Evolutionary conservation across 768 basidiomycete species (phyloP).

Genomic region (Psilocybe azurescens): DNA sequence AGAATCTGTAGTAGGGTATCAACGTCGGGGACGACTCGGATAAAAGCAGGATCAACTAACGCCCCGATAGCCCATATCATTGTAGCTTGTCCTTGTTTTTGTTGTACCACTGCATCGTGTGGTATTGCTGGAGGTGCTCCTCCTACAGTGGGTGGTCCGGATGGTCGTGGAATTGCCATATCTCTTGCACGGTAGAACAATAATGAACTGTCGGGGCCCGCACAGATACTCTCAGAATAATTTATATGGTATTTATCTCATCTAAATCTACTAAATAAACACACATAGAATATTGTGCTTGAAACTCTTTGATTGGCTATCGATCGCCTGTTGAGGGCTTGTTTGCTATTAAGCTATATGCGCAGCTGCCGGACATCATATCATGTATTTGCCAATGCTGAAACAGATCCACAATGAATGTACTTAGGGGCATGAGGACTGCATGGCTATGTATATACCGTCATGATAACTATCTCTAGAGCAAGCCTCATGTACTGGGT

Average conservation of each 20-base stretch:
- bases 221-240: not conserved
- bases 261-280: no score
- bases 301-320: no score
- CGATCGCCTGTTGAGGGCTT: no score
- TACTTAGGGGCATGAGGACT: not conserved
- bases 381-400: not conserved
- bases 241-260: no score
- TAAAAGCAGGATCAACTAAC: constrained; percentile 19
- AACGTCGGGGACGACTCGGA: constrained; percentile 11
- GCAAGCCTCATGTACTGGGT: not conserved
- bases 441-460: not conserved
- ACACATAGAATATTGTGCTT: no score
- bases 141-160: not conserved
- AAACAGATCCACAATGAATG: not conserved
- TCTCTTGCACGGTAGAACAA: not conserved
- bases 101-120: constrained; percentile 20
- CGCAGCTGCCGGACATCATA: not conserved
- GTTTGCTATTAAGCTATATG: not conserved
- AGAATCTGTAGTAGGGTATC: constrained; percentile 24
- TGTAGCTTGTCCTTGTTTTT: constrained; percentile 27
- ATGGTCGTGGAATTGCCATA: constrained; percentile 5
- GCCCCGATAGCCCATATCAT: constrained; percentile 30
- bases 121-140: constrained; percentile 19
- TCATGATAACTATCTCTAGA: not conserved
- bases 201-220: not conserved